Conservation (phyloP, 1,284 basidiomycete species). For the Tylopilus sp. region DNA sequence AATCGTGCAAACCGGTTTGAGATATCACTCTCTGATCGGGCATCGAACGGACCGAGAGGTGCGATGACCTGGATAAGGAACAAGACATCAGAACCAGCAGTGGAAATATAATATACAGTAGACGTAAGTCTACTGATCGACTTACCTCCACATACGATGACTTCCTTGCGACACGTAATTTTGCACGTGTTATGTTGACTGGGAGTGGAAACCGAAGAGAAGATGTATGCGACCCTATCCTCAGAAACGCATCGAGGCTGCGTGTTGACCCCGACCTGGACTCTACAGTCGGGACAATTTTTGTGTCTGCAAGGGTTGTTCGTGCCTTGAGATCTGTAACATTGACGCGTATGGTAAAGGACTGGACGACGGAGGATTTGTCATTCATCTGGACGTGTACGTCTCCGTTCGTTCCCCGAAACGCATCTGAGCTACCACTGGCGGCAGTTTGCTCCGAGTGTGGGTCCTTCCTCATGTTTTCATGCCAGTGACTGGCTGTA, state of each 20-base stretch:
- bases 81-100: neutral
- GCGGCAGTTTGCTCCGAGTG: neutral
- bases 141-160: conserved; percentile 53
- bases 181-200: conserved; percentile 34
- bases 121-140: neutral
- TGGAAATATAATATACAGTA: too few species aligned
- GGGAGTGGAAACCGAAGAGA: conserved; percentile 31
- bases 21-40: conserved; percentile 19
- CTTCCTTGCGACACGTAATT: conserved; percentile 47
- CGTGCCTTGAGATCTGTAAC: conserved; percentile 18
- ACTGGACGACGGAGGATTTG: neutral
- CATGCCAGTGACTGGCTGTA: conserved; percentile 9
- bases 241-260: conserved; percentile 6
- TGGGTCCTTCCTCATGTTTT: neutral
- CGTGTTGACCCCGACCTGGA: neutral
- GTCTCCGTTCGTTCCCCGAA: neutral
- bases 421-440: neutral
- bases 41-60: conserved; percentile 24
- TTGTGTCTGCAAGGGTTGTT: conserved; percentile 10
- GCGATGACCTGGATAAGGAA: conserved; percentile 28
- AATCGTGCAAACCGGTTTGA: conserved; percentile 36
- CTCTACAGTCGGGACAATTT: conserved; percentile 9
- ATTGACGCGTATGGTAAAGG: conserved; percentile 22
- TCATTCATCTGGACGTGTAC: conserved; percentile 18
- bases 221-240: conserved; percentile 10